Evolutionary conservation across 2,329 filamentous ascomycete genomes (phyloP).

Genomic region (Elsinoe necatrix): DNA sequence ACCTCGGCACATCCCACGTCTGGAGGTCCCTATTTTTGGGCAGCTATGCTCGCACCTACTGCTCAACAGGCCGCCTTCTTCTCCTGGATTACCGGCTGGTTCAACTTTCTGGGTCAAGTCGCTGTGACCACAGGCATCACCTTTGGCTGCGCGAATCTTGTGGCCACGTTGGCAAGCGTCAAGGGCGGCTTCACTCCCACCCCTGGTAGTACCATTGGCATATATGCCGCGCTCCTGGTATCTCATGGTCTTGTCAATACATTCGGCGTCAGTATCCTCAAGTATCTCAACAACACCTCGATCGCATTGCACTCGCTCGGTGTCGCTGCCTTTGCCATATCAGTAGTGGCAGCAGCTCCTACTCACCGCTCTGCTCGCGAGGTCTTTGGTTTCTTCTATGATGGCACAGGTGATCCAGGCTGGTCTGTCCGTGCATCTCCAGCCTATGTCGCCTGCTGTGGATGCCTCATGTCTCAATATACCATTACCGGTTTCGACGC

Average conservation of each 20-base stretch:
- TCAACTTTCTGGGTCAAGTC: constrained; percentile 42
- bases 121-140: constrained; percentile 44
- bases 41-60: constrained; percentile 47
- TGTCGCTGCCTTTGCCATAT: constrained; percentile 45
- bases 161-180: constrained; percentile 39
- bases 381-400: constrained; percentile 34
- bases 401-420: constrained; percentile 43
- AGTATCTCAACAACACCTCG: constrained; percentile 49
- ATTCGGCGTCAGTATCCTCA: constrained; percentile 49
- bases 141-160: constrained; percentile 40
- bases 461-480: constrained; percentile 48
- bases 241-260: constrained; percentile 50
- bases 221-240: constrained; percentile 49
- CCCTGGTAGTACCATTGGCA: constrained; percentile 46
- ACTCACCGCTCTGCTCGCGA: constrained; percentile 42
- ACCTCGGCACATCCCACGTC: constrained; percentile 51
- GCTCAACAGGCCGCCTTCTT: constrained; percentile 36
- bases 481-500: constrained; percentile 48
- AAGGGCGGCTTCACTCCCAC: constrained; percentile 38
- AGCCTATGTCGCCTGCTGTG: constrained; percentile 49
- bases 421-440: constrained; percentile 47
- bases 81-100: constrained; percentile 44
- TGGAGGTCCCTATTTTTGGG: constrained; percentile 55
- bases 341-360: constrained; percentile 50
- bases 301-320: constrained; percentile 49